Base-by-base conservation (phyloP, 257 asterid species). In the Fraxinus quadrangulata region DNA sequence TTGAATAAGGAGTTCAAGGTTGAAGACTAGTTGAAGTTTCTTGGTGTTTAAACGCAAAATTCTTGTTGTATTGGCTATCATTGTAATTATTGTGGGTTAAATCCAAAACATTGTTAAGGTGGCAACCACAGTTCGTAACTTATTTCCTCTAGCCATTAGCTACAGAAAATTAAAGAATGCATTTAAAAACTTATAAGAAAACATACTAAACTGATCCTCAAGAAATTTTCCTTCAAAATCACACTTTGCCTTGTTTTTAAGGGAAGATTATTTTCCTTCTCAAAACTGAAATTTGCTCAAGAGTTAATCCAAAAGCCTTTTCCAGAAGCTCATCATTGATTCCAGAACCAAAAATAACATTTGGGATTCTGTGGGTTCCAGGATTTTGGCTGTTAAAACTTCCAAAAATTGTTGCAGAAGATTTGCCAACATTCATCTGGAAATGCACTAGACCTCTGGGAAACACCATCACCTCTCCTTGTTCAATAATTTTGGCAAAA, bases 361-460 rank as follows among this genome's bases (percentile, higher is more conserved):
- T 81, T 1, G 93, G 93, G 40, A 89, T 87, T 63, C 83, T 89
- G 77, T 75, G 89, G 19, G 39, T 80, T 13, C 94, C 94, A 4
- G 94, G 92, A 69, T 86, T 88, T 77, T 87, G 92, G 82, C 94
- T 89, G 76, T 88, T 85, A 7, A 88, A 88, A 70, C 89, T 83
- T 9, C 88, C 92, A 28, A 84, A 86, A n/a, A 86, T 73, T 6
- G 87, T 83, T 1, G 92, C 92, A 0, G 79, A 66, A 33, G 85
- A 68, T 70, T 83, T 54, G 10, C 92, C 94, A 28, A 82, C 86
- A 73, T 89, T 89, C 90, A 87, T 89, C 88, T 86, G 90, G 78
- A 90, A 90, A 86, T 90, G 94, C 76, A 90, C 88, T 6, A 90
- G 69, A 4, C 94, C 94, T 67, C 82, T 83, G 4, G 94, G 94